phyloP scores from a whole-genome alignment of 225 moss, liverwort and hornwort species.

The Physcomitrium patens region DNA sequence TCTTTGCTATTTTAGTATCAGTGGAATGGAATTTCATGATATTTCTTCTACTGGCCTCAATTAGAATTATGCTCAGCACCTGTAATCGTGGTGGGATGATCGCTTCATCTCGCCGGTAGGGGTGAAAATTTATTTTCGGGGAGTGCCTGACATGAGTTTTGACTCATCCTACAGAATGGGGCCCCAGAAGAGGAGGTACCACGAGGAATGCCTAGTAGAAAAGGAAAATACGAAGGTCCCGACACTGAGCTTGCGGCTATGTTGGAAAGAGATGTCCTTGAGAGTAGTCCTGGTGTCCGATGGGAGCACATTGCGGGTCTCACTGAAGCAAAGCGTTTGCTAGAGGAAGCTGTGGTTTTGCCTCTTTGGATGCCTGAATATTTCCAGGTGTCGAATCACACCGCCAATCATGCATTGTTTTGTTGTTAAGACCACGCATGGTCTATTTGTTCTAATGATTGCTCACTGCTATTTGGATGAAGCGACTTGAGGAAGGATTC shows the following conservation, averaged over 20 bases:
- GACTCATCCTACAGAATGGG: slow-evolving; percentile 66
- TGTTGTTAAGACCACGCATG: not conserved
- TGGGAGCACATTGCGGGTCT: slow-evolving; percentile 99
- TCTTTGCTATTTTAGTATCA: not conserved
- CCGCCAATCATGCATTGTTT: not conserved
- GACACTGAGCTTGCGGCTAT: slow-evolving; percentile 98
- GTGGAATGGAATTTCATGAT: too few relatives aligned
- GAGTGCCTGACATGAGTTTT: slow-evolving; percentile 12
- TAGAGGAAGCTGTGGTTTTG: slow-evolving; percentile 98
- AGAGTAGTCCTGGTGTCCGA: slow-evolving; percentile 97
- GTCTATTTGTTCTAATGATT: not conserved
- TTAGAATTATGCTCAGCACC: not conserved
- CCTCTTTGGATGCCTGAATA: slow-evolving; percentile 99
- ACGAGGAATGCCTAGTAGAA: slow-evolving; percentile 67
- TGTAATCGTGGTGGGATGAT: slow-evolving; percentile 13
- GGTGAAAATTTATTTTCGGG: slow-evolving; percentile 12
- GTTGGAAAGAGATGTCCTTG: slow-evolving; percentile 98
- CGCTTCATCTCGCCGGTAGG: slow-evolving; percentile 10
- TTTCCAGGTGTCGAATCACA: slow-evolving; percentile 71
- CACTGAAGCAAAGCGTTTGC: slow-evolving; percentile 96
- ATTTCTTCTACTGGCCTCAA: slow-evolving; percentile 19
- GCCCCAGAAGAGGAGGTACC: slow-evolving; percentile 87
- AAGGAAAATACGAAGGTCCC: slow-evolving; percentile 93
- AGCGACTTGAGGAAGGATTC: not conserved
- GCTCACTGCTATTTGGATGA: not conserved